phyloP scores from a whole-genome alignment of 192 early-diverging fungal species.

The Backusella tarrabulga region DNA sequence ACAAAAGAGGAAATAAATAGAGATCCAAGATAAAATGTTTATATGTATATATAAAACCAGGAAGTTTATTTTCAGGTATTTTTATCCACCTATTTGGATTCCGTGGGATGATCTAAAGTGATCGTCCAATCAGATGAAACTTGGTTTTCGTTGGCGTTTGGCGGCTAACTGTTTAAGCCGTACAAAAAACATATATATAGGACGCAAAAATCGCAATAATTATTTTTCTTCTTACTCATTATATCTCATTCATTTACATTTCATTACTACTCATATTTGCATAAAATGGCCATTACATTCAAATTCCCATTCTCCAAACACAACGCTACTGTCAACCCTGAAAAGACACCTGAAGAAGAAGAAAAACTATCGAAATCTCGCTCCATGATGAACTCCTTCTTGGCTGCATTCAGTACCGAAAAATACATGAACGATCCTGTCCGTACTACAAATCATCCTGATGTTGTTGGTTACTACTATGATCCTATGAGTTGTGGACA shows the following conservation, averaged over 20 bases:
- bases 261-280: background rate
- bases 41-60: background rate
- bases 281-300: background rate
- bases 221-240: background rate
- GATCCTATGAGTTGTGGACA: slow-evolving; percentile 31
- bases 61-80: background rate
- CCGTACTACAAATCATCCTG: slow-evolving; percentile 24
- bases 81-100: slow-evolving; percentile 1
- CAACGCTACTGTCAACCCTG: background rate
- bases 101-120: background rate
- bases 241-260: background rate
- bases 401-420: background rate
- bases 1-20: background rate
- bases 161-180: slow-evolving; percentile 17
- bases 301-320: background rate
- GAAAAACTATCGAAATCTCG: background rate
- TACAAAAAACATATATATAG: slow-evolving; percentile 2
- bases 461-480: slow-evolving; percentile 28
- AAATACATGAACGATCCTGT: slow-evolving; percentile 28
- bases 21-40: background rate
- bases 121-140: background rate
- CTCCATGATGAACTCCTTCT: background rate
- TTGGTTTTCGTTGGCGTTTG: background rate
- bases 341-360: background rate
- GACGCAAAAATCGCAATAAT: background rate